A percentile compares a stretch with the other conserved stretches of the same genome.
These are phyloP conservation scores for Nicotiana benthamiana DNA, from an alignment of 257 asterid species.

Conservation along the genomic window DNA sequence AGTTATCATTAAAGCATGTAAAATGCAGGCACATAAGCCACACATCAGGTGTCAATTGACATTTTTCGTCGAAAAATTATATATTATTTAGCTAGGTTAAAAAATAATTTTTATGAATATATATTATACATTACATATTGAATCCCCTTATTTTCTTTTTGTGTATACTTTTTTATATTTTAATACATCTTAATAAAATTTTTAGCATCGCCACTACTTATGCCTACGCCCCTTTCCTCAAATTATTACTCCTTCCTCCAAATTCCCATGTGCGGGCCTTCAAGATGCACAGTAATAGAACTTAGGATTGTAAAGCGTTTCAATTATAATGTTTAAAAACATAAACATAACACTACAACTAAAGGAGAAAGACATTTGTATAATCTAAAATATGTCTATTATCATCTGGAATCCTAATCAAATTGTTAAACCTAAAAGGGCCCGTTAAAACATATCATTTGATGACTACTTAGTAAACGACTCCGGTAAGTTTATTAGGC, in stretches of 20 bases:
- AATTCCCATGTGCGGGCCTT: background rate
- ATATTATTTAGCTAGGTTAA: too few species aligned
- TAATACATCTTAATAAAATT: too few species aligned
- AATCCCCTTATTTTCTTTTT: too few species aligned
- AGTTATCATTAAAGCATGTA: too few species aligned
- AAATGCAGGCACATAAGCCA: too few species aligned
- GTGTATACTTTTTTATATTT: too few species aligned
- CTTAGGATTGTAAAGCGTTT: background rate
- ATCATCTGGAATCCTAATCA: background rate
- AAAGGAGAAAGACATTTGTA: background rate
- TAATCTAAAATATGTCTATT: background rate
- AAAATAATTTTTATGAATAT: too few species aligned
- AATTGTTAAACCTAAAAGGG: background rate
- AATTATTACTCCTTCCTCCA: background rate
- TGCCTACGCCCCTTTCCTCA: background rate
- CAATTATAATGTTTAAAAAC: background rate
- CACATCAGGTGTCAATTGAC: too few species aligned
- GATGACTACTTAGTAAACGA: background rate
- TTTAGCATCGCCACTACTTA: background rate
- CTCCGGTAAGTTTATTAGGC: background rate
- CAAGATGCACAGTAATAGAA: background rate
- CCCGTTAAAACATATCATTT: background rate
- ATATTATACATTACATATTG: too few species aligned
- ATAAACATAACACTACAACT: background rate
- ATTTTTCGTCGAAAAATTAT: too few species aligned